These are phyloP conservation scores for Penicillium waksmanii DNA, from an alignment of 495 filamentous ascomycete species.

Conservation along the genomic window DNA sequence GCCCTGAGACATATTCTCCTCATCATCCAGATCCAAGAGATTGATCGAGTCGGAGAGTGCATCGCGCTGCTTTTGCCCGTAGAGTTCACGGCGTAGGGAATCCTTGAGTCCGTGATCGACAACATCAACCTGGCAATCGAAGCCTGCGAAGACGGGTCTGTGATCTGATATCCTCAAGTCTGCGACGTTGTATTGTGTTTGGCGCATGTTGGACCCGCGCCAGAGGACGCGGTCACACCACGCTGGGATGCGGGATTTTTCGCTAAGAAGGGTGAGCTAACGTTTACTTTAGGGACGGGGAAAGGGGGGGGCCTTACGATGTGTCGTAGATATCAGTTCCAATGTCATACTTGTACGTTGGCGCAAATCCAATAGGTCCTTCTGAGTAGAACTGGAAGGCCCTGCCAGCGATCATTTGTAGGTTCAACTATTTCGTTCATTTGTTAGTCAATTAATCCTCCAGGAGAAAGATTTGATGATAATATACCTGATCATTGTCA, in stretches of 20 bases:
- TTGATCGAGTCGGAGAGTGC: slow-evolving; percentile 39
- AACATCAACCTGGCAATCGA: slow-evolving; percentile 79
- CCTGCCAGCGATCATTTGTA: slow-evolving; percentile 92
- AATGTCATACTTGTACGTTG: slow-evolving; percentile 95
- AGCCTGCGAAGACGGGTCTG: slow-evolving; percentile 86
- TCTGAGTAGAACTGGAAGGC: slow-evolving; percentile 92
- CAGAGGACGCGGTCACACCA: slow-evolving; percentile 95
- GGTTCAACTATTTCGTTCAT: slow-evolving; percentile 65
- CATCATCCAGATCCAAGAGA: slow-evolving; percentile 67
- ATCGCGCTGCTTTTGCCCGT: slow-evolving; percentile 65
- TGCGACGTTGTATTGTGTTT: slow-evolving; percentile 77
- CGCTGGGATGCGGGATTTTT: slow-evolving; percentile 92
- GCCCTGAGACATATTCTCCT: slow-evolving; percentile 73
- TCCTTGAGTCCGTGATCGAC: slow-evolving; percentile 75
- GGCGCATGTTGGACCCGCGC: slow-evolving; percentile 80
- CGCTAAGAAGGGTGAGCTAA: slow-evolving; percentile 47
- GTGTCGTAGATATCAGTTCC: slow-evolving; percentile 88
- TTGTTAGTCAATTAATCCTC: background rate
- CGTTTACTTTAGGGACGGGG: background rate
- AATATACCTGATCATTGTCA: slow-evolving; percentile 83
- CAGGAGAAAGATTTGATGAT: background rate
- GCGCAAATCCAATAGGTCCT: slow-evolving; percentile 78
- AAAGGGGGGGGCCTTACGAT: slow-evolving; percentile 62
- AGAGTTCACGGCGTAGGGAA: slow-evolving; percentile 69
- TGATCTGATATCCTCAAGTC: slow-evolving; percentile 90